A percentile compares a stretch with the other conserved stretches of the same genome.
Evolutionary conservation across 306 rosid species (phyloP).

Genomic region (Dalbergia oliveri): DNA sequence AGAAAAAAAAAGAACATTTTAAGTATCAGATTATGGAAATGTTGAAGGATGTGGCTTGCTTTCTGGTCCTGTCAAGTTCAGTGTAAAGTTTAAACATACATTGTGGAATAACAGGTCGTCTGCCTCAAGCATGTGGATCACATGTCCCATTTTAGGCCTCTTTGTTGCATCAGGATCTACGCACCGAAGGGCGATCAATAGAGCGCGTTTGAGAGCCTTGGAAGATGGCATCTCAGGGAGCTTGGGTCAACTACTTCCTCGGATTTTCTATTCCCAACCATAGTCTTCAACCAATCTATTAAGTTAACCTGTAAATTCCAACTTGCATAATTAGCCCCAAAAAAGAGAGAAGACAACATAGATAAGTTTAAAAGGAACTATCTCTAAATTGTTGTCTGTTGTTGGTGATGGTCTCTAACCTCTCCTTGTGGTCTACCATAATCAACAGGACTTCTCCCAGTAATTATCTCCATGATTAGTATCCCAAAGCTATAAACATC

Average conservation of each 20-base stretch:
- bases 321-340: constrained; percentile 34
- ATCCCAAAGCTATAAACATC: constrained; percentile 96
- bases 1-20: neutral
- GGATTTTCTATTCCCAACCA: constrained; percentile 85
- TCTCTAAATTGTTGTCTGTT: constrained; percentile 4
- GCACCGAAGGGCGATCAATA: constrained; percentile 88
- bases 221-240: constrained; percentile 87
- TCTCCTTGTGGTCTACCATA: constrained; percentile 88
- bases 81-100: constrained; percentile 51
- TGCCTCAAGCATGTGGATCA: constrained; percentile 97
- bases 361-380: neutral
- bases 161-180: constrained; percentile 96
- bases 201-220: constrained; percentile 89
- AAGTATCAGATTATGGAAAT: neutral
- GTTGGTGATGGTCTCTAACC: constrained; percentile 57
- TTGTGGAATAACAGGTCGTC: constrained; percentile 78
- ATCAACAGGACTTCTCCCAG: constrained; percentile 96
- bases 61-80: neutral
- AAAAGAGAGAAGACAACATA: constrained; percentile 2
- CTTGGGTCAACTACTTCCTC: constrained; percentile 90
- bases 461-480: constrained; percentile 87
- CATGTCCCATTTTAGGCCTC: constrained; percentile 98
- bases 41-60: constrained; percentile 19
- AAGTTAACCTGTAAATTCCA: constrained; percentile 71
- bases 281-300: constrained; percentile 91